Base-by-base conservation (phyloP, 1,284 basidiomycete genomes). In the Cystobasidium slooffiae region DNA sequence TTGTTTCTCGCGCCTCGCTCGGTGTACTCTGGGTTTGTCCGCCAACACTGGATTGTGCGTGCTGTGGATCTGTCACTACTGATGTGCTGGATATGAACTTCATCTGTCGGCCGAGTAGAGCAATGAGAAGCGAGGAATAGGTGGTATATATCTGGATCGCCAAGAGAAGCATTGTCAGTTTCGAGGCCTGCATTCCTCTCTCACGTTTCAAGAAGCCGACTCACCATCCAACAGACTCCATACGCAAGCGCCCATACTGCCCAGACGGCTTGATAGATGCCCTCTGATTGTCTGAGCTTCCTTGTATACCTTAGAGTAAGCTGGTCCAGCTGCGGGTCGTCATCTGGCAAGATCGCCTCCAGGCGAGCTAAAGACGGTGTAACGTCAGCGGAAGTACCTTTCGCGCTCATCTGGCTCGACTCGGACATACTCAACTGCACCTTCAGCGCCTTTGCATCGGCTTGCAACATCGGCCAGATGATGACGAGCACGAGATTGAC, bases 241-340 rank as follows among this genome's bases (percentile, higher is more conserved):
- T 73, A 73, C 2, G 70, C 70, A 1, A 61, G 22, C 1, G 70
- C 70, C 70, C 70, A 73, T 18, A 73, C 53, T 12, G 59, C 70
- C 70, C 70, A 73, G 1, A 55, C 41, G 0, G 70, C 62, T 22
- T 73, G 70, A 55, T 73, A 73, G 0, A 56, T n/a, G 1, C 44
- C 31, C 24, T 73, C 70, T 7, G 70, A 31, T 44, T 43, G 24
- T 41, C 70, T 31, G 9, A 56, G 70, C 44, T 58, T 44, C 18
- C 51, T 51, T 41, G 18, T 51, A 31, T 62, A 47, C 31, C 43
- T 47, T 4, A 10, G 1, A 4, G 51, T 20, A 14, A 43, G 37
- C 22, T 39, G 18, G 0, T 18, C 31, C 7, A 51, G 9, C n/a
- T 22, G 31, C 9, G 24, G 1, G 14, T 65, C 63, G 3, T 56